These are phyloP conservation scores for Fusarium concolor DNA, from an alignment of 2,329 filamentous ascomycete genomes.

Conservation along the genomic window DNA sequence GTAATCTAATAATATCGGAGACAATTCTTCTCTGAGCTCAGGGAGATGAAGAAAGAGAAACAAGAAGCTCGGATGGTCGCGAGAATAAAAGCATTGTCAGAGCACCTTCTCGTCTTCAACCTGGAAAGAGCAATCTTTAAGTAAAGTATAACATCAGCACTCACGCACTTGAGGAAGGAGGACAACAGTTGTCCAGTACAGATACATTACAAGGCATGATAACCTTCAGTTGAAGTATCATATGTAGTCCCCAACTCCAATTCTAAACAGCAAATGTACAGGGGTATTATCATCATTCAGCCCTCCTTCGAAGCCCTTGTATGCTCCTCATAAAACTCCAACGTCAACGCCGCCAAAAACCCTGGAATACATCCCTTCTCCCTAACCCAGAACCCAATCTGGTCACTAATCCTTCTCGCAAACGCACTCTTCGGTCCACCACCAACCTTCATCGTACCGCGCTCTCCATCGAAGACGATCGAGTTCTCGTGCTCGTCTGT, in stretches of 20 bases:
- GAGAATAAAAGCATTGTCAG: too few relatives aligned
- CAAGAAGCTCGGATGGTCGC: too few relatives aligned
- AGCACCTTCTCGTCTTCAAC: too few relatives aligned
- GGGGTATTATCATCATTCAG: conserved; percentile 45
- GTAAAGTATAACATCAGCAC: too few relatives aligned
- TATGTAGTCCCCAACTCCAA: not conserved
- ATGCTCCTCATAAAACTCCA: conserved; percentile 90
- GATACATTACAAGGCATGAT: not conserved
- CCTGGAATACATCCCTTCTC: conserved; percentile 94
- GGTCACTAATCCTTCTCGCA: conserved; percentile 82
- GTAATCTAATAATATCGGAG: too few relatives aligned
- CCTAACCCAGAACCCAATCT: conserved; percentile 96
- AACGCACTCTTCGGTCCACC: conserved; percentile 90
- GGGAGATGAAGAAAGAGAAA: too few relatives aligned
- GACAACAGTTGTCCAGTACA: not conserved
- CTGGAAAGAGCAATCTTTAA: too few relatives aligned
- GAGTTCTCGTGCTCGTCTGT: conserved; percentile 78
- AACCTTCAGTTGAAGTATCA: not conserved
- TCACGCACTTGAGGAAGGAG: too few relatives aligned
- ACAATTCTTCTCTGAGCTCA: too few relatives aligned
- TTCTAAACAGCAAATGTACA: conserved; percentile 31
- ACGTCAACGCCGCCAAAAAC: conserved; percentile 88
- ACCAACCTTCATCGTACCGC: conserved; percentile 97
- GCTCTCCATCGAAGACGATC: conserved; percentile 90
- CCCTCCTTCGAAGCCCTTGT: conserved; percentile 39